Conservation (phyloP, 257 asterid species). For the Osmanthus fragrans region DNA sequence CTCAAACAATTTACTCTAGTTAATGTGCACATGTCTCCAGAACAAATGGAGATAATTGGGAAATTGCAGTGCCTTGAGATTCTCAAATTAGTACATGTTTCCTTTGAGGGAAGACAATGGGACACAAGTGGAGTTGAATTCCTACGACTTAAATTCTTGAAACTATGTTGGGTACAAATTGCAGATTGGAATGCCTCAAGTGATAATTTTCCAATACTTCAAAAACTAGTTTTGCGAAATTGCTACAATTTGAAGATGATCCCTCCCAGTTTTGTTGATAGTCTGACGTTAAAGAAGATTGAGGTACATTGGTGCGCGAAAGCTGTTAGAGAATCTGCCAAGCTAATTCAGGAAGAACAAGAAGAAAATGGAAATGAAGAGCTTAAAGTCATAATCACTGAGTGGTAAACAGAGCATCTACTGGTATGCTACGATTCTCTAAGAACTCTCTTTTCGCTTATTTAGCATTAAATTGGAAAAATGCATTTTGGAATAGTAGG, state of each 20-base stretch:
- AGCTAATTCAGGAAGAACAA: neutral
- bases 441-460: too few relatives aligned
- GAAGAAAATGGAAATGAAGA: slow-evolving; percentile 2
- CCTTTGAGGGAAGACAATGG: slow-evolving; percentile 2
- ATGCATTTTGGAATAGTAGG: too few relatives aligned
- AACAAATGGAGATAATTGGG: neutral
- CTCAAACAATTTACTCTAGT: neutral
- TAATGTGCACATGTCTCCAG: neutral
- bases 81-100: neutral
- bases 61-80: slow-evolving; percentile 3
- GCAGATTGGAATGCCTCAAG: slow-evolving; percentile 6
- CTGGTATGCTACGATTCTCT: too few relatives aligned
- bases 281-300: neutral
- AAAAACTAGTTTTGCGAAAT: slow-evolving; percentile 12
- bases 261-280: neutral
- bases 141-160: slow-evolving; percentile 14
- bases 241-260: slow-evolving; percentile 11
- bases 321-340: neutral
- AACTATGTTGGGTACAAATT: neutral
- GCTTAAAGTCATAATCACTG: neutral
- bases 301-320: neutral
- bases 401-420: too few relatives aligned
- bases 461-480: too few relatives aligned
- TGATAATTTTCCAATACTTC: slow-evolving; percentile 10
- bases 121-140: neutral